Evolutionary conservation across 306 rosid species (phyloP), one percentile per base, ranked within the genome.

Genomic region (Pyrus bretschneideri): DNA sequence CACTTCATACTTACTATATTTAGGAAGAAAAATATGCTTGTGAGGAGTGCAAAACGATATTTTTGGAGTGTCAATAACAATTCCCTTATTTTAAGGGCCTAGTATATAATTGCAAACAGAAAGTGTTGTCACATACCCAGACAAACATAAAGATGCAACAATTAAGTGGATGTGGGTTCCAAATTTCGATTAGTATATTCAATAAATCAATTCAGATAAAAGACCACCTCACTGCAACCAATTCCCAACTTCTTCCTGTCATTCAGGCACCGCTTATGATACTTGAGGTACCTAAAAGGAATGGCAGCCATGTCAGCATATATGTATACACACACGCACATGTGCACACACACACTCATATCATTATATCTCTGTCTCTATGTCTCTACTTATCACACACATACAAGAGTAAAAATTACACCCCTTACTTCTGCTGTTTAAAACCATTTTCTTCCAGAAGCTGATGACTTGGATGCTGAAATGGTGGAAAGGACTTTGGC

Each of bases 391-490:
- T 49, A 71, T 17, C 51, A 31, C 44, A 31, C 44, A 71, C 3
- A 11, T 13, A 54, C 19, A n/a, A 58, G 27, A 58, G 5, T 4
- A 58, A 69, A 61, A 75, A 69, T 80, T 71, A 79, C 31, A 73
- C 69, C 70, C 45, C 97, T 87, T 83, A 95, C 99, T 89, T 95
- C 74, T 95, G 99, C 67, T 95, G 98, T 86, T 89, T 89, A 83
- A 89, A 95, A 77, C 96, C 99, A 80, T 91, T 95, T 88, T 95
- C 98, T 88, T 90, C 97, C 76, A 92, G 83, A 77, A 95, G 99
- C 88, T 88, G 97, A 78, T 95, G 99, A 68, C 99, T 95, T 68
- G 99, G 98, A 84, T 95, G 99, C 97, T 95, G 98, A 85, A 95
- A 92, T 4, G 87, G 90, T 38, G 98, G 99, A 86, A 92, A 87